Evolutionary conservation across 202 grass and related monocot species (phyloP).

Genomic region (Dendrocalamus latiflorus): DNA sequence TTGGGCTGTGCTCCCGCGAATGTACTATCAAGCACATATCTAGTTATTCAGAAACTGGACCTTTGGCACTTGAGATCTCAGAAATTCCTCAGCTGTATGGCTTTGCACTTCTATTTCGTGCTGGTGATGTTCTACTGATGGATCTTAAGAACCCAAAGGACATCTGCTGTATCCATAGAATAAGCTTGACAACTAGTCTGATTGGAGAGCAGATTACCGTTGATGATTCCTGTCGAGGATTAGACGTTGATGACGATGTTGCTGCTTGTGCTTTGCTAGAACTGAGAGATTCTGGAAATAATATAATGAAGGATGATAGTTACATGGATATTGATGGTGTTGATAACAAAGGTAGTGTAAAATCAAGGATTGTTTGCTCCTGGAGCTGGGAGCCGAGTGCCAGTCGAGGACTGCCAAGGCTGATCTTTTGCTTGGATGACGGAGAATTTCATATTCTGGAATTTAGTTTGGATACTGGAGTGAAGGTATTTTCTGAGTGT

Average conservation of each 20-base stretch:
- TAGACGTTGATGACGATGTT: slow-evolving; percentile 80
- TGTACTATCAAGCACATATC: slow-evolving; percentile 55
- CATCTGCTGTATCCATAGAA: slow-evolving; percentile 60
- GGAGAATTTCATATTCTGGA: slow-evolving; percentile 84
- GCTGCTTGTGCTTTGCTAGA: slow-evolving; percentile 97
- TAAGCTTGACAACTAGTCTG: slow-evolving; percentile 48
- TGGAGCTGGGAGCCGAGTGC: slow-evolving; percentile 88
- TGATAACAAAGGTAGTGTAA: slow-evolving; percentile 45
- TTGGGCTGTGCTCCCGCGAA: slow-evolving; percentile 49
- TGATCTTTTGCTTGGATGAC: slow-evolving; percentile 79
- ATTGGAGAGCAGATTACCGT: slow-evolving; percentile 55
- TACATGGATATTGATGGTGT: slow-evolving; percentile 88
- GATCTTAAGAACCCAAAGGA: slow-evolving; percentile 78
- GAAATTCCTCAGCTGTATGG: slow-evolving; percentile 81
- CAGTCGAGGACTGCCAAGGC: slow-evolving; percentile 43
- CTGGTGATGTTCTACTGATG: slow-evolving; percentile 81
- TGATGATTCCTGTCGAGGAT: slow-evolving; percentile 69
- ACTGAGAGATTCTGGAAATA: slow-evolving; percentile 78
- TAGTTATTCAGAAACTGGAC: slow-evolving; percentile 60
- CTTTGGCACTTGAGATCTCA: slow-evolving; percentile 72
- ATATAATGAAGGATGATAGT: slow-evolving; percentile 65
- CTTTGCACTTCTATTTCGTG: slow-evolving; percentile 84
- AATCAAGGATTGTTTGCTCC: slow-evolving; percentile 71
- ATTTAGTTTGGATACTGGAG: slow-evolving; percentile 60
- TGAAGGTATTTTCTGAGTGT: slow-evolving; percentile 60